Conservation (phyloP, 1,284 basidiomycete species). For the Malassezia caprae region DNA sequence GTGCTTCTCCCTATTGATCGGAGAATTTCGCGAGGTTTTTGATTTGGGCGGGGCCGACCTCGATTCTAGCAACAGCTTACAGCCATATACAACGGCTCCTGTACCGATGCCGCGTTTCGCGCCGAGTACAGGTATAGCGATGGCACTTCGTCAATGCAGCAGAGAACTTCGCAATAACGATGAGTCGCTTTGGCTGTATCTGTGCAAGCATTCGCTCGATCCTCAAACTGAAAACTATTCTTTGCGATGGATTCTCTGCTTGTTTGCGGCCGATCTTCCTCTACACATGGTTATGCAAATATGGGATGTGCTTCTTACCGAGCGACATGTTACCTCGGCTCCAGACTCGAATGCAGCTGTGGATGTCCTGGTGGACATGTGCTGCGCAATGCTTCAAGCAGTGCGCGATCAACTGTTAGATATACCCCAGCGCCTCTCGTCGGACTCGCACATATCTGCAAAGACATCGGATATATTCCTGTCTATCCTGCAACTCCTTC, state of each 20-base stretch:
- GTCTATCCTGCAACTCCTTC: slow-evolving; percentile 28
- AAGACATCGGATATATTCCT: slow-evolving; percentile 26
- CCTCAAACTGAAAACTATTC: slow-evolving; percentile 43
- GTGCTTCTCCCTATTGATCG: slow-evolving; percentile 43
- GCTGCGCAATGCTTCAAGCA: slow-evolving; percentile 36
- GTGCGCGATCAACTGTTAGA: slow-evolving; percentile 11
- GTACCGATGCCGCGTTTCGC: neutral
- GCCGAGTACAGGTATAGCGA: slow-evolving; percentile 26
- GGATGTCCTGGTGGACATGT: slow-evolving; percentile 33
- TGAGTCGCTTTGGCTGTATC: slow-evolving; percentile 25
- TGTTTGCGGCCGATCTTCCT: slow-evolving; percentile 38
- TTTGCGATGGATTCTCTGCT: slow-evolving; percentile 41
- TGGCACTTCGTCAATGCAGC: slow-evolving; percentile 30
- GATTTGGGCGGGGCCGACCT: slow-evolving; percentile 27
- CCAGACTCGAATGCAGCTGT: neutral
- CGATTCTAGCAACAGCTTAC: neutral
- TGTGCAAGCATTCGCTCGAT: slow-evolving; percentile 27
- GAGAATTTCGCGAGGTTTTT: slow-evolving; percentile 41
- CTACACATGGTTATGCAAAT: slow-evolving; percentile 32
- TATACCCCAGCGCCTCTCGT: neutral
- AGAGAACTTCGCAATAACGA: slow-evolving; percentile 32
- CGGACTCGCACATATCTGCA: neutral
- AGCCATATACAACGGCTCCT: slow-evolving; percentile 12
- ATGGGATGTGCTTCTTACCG: slow-evolving; percentile 42
- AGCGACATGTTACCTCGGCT: slow-evolving; percentile 17